These are phyloP conservation scores for Chytriomyces confervae DNA, from an alignment of 192 early-diverging fungal species.

Conservation along the genomic window DNA sequence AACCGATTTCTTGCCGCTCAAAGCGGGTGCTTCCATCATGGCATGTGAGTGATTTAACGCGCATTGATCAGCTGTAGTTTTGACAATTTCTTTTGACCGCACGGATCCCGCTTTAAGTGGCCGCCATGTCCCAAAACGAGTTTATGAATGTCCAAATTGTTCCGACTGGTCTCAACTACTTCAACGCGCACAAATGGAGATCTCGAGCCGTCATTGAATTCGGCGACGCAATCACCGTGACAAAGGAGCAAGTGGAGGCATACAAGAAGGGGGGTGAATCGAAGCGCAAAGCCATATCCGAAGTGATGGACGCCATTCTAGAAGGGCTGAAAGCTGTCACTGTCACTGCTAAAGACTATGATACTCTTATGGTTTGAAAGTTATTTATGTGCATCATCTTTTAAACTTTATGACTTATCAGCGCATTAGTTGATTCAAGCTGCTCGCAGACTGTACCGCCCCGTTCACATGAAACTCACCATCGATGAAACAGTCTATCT, in stretches of 20 bases:
- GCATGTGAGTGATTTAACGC: constrained; percentile 33
- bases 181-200: constrained; percentile 91
- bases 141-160: constrained; percentile 89
- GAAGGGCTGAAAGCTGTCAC: constrained; percentile 87
- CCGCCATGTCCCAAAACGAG: constrained; percentile 88
- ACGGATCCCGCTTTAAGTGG: constrained; percentile 49
- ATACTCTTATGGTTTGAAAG: constrained; percentile 76
- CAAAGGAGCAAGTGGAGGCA: constrained; percentile 77
- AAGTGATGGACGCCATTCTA: constrained; percentile 79
- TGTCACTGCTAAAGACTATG: constrained; percentile 90
- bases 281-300: constrained; percentile 81
- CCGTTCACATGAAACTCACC: constrained; percentile 81
- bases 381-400: not conserved
- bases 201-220: constrained; percentile 98
- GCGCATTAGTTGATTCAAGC: constrained; percentile 84
- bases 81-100: constrained; percentile 36
- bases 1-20: constrained; percentile 93
- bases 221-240: constrained; percentile 86
- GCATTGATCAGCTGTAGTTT: not conserved
- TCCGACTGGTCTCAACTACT: constrained; percentile 92
- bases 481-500: constrained; percentile 88
- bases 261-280: constrained; percentile 82
- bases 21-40: constrained; percentile 71
- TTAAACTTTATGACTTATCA: not conserved
- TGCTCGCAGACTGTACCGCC: constrained; percentile 88